These are phyloP conservation scores for Phytopythium cucurbitacearum DNA, from an alignment of 352 stramenopile genomes.

Conservation along the genomic window DNA sequence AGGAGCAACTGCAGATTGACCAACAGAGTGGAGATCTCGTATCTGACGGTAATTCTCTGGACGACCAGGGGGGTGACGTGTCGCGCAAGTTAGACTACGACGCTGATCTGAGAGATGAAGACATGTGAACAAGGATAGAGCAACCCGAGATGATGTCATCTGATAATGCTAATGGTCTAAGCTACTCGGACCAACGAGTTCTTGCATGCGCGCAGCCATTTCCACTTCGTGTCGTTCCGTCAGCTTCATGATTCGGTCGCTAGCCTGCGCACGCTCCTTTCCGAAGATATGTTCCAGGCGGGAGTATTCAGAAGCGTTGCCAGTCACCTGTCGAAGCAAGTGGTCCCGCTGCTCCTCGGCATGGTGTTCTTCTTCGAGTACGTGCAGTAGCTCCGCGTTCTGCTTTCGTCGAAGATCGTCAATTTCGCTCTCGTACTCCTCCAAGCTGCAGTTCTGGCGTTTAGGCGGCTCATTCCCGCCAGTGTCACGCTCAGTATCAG, in stretches of 20 bases:
- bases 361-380: conserved; percentile 78
- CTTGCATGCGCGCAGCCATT: conserved; percentile 32
- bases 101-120: conserved; percentile 7
- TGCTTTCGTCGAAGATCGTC: conserved; percentile 55
- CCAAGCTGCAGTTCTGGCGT: conserved; percentile 13
- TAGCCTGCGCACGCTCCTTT: conserved; percentile 60
- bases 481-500: conserved; percentile 11
- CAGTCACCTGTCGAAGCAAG: conserved; percentile 36
- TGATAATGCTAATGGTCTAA: background rate
- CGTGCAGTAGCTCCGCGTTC: conserved; percentile 64
- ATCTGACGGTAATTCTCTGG: too few species aligned
- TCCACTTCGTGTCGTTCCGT: conserved; percentile 66
- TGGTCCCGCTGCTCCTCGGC: conserved; percentile 78
- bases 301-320: conserved; percentile 25
- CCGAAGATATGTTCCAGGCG: conserved; percentile 72
- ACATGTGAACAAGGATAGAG: conserved; percentile 3
- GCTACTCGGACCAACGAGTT: conserved; percentile 1
- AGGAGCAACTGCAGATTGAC: conserved; percentile 2
- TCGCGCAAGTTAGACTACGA: conserved; percentile 15
- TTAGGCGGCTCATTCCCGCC: conserved; percentile 10
- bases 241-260: conserved; percentile 79
- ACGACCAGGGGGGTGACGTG: background rate
- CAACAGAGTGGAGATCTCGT: too few species aligned
- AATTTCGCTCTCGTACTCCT: conserved; percentile 24
- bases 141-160: background rate